Evolutionary conservation across 371 early-diverging fungal species (phyloP).

Genomic region (Apophysomyces elegans): DNA sequence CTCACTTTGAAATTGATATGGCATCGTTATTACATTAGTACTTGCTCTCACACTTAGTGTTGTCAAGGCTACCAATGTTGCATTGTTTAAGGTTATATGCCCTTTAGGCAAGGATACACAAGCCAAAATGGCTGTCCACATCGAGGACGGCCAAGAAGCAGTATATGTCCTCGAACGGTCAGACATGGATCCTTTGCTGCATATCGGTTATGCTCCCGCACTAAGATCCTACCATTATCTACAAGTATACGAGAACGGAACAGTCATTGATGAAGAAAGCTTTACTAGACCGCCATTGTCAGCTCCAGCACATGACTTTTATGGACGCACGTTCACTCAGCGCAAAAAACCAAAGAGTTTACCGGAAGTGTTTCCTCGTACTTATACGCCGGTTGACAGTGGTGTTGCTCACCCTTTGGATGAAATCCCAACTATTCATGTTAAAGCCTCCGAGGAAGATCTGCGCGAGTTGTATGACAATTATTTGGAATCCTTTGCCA

Average conservation of each 20-base stretch:
- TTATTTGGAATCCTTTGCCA: slow-evolving; percentile 29
- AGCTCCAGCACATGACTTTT: slow-evolving; percentile 27
- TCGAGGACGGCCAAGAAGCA: slow-evolving; percentile 13
- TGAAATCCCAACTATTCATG: slow-evolving; percentile 37
- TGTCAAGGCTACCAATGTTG: slow-evolving; percentile 20
- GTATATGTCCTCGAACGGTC: slow-evolving; percentile 18
- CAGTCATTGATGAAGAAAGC: slow-evolving; percentile 24
- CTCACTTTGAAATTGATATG: no score
- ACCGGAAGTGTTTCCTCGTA: neutral
- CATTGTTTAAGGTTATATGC: slow-evolving; percentile 14
- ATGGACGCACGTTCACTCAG: slow-evolving; percentile 15
- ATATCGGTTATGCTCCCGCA: slow-evolving; percentile 23
- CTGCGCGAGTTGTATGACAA: slow-evolving; percentile 22
- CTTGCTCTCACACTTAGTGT: slow-evolving; percentile 16
- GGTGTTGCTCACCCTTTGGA: slow-evolving; percentile 21
- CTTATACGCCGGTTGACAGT: slow-evolving; percentile 14
- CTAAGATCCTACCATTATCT: slow-evolving; percentile 30
- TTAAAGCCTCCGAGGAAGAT: slow-evolving; percentile 21
- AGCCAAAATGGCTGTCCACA: slow-evolving; percentile 24
- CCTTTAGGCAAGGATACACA: slow-evolving; percentile 1
- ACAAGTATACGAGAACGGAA: slow-evolving; percentile 14
- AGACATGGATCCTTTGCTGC: slow-evolving; percentile 25
- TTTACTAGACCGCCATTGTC: neutral
- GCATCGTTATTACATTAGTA: neutral
- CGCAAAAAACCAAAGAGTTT: neutral